Evolutionary conservation across 345 rosid species (phyloP).

Genomic region (Eucalyptus pauciflora): DNA sequence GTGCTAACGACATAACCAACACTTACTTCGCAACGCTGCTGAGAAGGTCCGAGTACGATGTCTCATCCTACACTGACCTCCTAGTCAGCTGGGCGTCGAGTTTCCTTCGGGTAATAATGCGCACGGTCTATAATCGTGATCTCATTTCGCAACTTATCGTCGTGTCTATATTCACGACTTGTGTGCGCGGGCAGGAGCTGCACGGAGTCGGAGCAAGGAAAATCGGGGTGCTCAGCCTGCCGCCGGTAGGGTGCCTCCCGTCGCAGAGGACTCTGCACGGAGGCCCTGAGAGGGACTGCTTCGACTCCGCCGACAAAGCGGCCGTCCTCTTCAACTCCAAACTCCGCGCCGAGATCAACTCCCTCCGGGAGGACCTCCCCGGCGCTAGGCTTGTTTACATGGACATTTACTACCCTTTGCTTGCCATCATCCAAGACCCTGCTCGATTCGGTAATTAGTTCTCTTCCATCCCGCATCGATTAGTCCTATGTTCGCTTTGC

Average conservation of each 20-base stretch:
- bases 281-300: constrained; percentile 34
- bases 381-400: constrained; percentile 19
- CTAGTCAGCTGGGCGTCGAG: not conserved
- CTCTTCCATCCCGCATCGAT: not conserved
- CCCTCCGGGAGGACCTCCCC: constrained; percentile 9
- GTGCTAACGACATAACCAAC: constrained; percentile 7
- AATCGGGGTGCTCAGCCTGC: constrained; percentile 31
- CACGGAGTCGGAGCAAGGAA: constrained; percentile 49
- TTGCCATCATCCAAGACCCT: constrained; percentile 29
- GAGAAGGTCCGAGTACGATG: not conserved
- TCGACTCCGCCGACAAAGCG: constrained; percentile 29
- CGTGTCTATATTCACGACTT: not conserved
- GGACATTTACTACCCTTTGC: constrained; percentile 23
- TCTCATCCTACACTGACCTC: constrained; percentile 3
- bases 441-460: constrained; percentile 27
- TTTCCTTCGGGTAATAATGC: constrained; percentile 1
- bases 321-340: constrained; percentile 50
- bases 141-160: not conserved
- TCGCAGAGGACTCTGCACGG: constrained; percentile 61
- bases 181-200: constrained; percentile 18
- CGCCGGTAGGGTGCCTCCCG: constrained; percentile 70
- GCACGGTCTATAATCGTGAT: not conserved
- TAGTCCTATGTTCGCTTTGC: not conserved
- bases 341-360: constrained; percentile 8
- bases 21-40: not conserved